These are phyloP conservation scores for Eugenia klotzschiana DNA, from an alignment of 441 rosid genomes.

Conservation along the genomic window DNA sequence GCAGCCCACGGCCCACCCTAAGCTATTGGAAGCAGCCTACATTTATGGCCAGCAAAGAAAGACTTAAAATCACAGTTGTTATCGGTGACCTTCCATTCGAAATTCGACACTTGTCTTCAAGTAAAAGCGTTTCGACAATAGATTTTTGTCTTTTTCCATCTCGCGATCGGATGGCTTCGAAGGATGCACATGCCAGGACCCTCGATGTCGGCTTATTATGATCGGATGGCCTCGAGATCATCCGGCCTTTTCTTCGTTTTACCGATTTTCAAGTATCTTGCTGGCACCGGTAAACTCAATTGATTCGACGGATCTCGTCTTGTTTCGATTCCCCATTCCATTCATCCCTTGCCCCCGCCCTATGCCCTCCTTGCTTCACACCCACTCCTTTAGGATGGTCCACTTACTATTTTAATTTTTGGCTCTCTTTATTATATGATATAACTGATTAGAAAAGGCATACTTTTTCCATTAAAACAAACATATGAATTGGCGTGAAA, in stretches of 20 bases:
- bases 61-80: not conserved
- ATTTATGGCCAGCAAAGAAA: not conserved
- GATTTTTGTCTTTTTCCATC: not conserved
- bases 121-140: not conserved
- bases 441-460: not conserved
- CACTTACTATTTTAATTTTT: not conserved
- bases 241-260: not conserved
- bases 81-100: not conserved
- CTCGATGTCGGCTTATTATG: not conserved
- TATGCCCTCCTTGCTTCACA: not conserved
- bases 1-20: not conserved
- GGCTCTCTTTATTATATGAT: not conserved
- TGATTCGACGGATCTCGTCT: not conserved
- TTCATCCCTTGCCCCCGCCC: not conserved
- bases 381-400: not conserved
- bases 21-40: not conserved
- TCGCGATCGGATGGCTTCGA: rapidly evolving
- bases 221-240: not conserved
- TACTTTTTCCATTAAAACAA: not conserved
- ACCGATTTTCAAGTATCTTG: not conserved
- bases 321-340: rapidly evolving
- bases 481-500: not conserved
- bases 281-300: not conserved
- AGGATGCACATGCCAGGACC: not conserved
- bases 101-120: not conserved